phyloP scores from a whole-genome alignment of 345 rosid species.

The Eucalyptus globulus region DNA sequence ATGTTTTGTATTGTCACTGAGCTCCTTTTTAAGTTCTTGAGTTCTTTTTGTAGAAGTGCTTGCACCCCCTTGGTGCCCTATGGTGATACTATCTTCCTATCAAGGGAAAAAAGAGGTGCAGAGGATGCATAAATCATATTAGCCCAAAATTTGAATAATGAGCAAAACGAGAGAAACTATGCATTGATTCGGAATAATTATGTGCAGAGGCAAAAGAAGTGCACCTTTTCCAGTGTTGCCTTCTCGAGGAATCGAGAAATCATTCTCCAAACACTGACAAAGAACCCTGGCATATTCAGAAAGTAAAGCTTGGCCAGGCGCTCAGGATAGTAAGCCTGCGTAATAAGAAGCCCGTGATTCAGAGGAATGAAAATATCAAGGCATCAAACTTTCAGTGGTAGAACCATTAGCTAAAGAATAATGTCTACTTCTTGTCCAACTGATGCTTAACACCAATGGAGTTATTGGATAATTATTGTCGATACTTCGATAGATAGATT shows the following conservation, averaged over 20 bases:
- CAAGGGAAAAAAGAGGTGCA: neutral
- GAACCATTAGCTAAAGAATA: neutral
- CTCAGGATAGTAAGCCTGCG: slow-evolving; percentile 91
- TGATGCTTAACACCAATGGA: neutral
- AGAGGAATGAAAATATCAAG: neutral
- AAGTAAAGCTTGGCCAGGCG: slow-evolving; percentile 61
- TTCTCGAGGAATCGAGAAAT: slow-evolving; percentile 78
- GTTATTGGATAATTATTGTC: neutral
- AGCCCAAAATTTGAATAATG: neutral
- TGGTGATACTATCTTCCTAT: neutral
- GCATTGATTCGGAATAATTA: neutral
- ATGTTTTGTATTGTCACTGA: neutral
- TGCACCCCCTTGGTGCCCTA: neutral
- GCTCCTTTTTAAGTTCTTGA: neutral
- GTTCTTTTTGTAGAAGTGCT: neutral
- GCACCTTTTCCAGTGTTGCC: slow-evolving; percentile 71
- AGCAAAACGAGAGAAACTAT: no score
- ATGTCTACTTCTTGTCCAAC: neutral
- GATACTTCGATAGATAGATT: neutral
- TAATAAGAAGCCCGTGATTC: neutral
- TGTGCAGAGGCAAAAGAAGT: neutral
- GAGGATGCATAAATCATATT: neutral
- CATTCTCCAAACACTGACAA: slow-evolving; percentile 60
- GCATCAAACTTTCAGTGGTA: neutral
- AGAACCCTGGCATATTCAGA: slow-evolving; percentile 76